Evolutionary conservation across 139 green algal species (phyloP), one percentile per base, ranked within the genome.

Genomic region (Eudorina sp.): DNA sequence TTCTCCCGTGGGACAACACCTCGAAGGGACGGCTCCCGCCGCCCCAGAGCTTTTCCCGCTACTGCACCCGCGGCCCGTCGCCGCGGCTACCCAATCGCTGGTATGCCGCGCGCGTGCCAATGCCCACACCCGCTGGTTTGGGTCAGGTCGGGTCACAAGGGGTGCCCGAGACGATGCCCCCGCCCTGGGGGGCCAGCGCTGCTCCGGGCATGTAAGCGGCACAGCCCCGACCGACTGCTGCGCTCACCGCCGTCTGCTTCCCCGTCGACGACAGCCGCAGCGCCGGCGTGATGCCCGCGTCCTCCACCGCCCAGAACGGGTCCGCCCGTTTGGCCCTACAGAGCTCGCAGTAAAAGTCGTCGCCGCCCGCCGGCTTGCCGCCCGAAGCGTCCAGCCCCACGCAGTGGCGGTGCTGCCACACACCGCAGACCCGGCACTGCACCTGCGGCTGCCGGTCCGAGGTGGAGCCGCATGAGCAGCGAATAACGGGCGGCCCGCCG

Each of bases 401-500:
- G 88, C 95, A 97, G 0, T 84, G 77, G 13, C 73, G 68, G 76
- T 97, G 95, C 94, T 97, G 95, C 95, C 95, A 97, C 31, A 96
- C 90, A 9, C 93, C 90, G 80, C 95, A 97, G 1, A 53, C 66
- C 1, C 90, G 41, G 84, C 95, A 97, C 88, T 97, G 92, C 53
- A 97, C 66, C 93, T 96, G 94, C 34, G 75, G 70, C 23, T 73
- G 85, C 0, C 83, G 53, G 34, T 90, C 84, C 1, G 18, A 16
- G 41, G 36, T 41, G 0, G 70, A 31, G 16, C 84, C 73, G 74
- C 95, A 97, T 4, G 95, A 48, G 81, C 95, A 97, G 29, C 93
- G 89, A 9, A 97, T 86, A 23, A 76, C 68, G 53, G 77, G 81
- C 75, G 78, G 80, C 38, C 43, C 31, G 16, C 14, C 27, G 34